These are phyloP conservation scores for Syzygium jambos DNA, from an alignment of 345 rosid genomes.

Conservation along the genomic window DNA sequence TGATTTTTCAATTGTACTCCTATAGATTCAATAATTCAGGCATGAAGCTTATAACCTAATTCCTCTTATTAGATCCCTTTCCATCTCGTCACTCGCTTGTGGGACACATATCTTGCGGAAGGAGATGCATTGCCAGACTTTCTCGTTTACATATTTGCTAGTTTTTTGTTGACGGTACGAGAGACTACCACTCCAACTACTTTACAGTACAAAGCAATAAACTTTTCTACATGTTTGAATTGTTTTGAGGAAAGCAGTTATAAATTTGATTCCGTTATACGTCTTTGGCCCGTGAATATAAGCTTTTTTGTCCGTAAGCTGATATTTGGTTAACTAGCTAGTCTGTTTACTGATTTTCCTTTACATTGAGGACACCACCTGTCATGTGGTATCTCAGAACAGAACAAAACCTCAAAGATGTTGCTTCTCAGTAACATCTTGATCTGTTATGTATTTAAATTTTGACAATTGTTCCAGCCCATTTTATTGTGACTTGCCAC, in stretches of 20 bases:
- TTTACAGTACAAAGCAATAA: not conserved
- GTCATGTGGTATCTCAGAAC: not conserved
- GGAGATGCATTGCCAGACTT: conserved; percentile 97
- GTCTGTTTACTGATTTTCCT: not conserved
- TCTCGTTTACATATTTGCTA: conserved; percentile 90
- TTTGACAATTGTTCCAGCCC: not conserved
- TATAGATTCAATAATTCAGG: not conserved
- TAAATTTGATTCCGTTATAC: not conserved
- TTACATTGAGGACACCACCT: not conserved
- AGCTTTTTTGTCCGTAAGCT: not conserved
- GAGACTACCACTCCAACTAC: not conserved
- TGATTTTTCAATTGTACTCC: not conserved
- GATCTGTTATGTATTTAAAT: not conserved
- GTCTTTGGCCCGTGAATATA: not conserved
- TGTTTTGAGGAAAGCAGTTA: not conserved
- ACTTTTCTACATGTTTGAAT: not conserved
- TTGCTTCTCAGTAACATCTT: not conserved
- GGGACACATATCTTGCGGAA: conserved; percentile 99
- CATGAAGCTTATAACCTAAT: conserved; percentile 5
- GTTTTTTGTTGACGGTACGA: conserved; percentile 91
- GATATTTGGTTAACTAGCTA: not conserved
- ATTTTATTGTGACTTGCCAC: not conserved
- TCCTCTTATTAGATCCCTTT: conserved; percentile 65
- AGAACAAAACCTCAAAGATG: not conserved
- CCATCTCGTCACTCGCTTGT: conserved; percentile 73